Evolutionary conservation across 2,329 filamentous ascomycete species (phyloP).

Genomic region (Diatrype stigma): DNA sequence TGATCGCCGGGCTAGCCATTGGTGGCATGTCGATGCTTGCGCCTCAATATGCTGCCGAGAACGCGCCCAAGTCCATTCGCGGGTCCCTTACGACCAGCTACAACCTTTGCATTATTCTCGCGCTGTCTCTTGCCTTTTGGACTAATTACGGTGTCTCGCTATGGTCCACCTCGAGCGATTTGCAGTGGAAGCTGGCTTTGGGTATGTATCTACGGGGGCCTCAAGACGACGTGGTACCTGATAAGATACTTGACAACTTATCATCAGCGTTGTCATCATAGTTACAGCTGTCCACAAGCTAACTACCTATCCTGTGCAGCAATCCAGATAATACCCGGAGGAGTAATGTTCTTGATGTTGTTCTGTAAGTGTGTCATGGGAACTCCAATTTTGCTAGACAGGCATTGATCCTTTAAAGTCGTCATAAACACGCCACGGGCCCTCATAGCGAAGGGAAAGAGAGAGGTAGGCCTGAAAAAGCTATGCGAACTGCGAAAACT

Average conservation of each 20-base stretch:
- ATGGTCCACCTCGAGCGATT: slow-evolving; percentile 17
- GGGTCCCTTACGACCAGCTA: slow-evolving; percentile 37
- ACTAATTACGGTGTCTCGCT: slow-evolving; percentile 20
- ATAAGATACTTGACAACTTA: too few relatives aligned
- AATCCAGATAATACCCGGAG: slow-evolving; percentile 35
- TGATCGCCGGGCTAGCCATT: slow-evolving; percentile 32
- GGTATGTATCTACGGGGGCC: background rate
- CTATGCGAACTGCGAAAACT: slow-evolving; percentile 35
- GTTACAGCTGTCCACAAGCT: background rate
- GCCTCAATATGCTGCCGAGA: slow-evolving; percentile 37
- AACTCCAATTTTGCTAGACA: background rate
- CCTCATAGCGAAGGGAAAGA: slow-evolving; percentile 32
- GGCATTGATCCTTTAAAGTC: slow-evolving; percentile 8
- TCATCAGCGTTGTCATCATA: too few relatives aligned
- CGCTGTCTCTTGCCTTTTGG: slow-evolving; percentile 22
- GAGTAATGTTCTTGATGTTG: slow-evolving; percentile 30
- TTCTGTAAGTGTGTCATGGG: slow-evolving; percentile 17
- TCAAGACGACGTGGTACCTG: background rate
- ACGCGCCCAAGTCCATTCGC: slow-evolving; percentile 34
- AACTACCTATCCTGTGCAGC: slow-evolving; percentile 15
- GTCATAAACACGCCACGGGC: slow-evolving; percentile 31
- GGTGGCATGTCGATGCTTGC: slow-evolving; percentile 34
- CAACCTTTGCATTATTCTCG: slow-evolving; percentile 34
- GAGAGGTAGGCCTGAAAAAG: slow-evolving; percentile 30
- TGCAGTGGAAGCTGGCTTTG: slow-evolving; percentile 31